These are phyloP conservation scores for Lepidium didymum DNA, from an alignment of 345 rosid species.

Conservation along the genomic window DNA sequence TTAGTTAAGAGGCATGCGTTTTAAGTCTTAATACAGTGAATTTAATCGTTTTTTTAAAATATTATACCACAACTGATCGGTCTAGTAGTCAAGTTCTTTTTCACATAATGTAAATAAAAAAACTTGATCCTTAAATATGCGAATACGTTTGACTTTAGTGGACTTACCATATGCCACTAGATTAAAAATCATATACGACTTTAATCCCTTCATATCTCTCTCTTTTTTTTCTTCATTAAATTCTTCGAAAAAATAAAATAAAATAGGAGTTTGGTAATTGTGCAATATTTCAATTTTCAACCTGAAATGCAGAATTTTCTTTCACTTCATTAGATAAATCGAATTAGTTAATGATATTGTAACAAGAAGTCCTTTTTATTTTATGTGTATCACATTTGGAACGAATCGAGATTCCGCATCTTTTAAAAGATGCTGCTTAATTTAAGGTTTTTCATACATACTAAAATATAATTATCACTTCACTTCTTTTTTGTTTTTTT, in stretches of 20 bases:
- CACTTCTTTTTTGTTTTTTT: background rate
- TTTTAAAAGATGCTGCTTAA: constrained; percentile 6
- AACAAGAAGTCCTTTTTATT: background rate
- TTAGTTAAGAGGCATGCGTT: constrained; percentile 38
- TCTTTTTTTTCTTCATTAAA: background rate
- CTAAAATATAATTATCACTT: background rate
- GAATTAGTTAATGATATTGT: background rate
- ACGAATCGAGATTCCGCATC: constrained; percentile 27
- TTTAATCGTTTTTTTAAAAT: too few relatives aligned
- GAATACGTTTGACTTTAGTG: too few relatives aligned
- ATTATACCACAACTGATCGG: too few relatives aligned
- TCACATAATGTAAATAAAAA: too few relatives aligned
- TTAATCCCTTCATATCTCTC: constrained; percentile 4
- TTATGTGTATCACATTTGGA: background rate
- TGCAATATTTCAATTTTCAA: background rate
- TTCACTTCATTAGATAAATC: background rate
- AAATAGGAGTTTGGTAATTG: background rate
- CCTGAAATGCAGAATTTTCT: background rate
- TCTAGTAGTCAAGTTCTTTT: too few relatives aligned
- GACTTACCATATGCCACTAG: too few relatives aligned
- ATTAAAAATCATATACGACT: too few relatives aligned
- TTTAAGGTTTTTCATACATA: background rate
- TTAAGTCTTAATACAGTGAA: too few relatives aligned
- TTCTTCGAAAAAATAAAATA: background rate
- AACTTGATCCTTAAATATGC: too few relatives aligned